Evolutionary conservation across 768 basidiomycete genomes (phyloP).

Genomic region (Leccinellum rugosiceps): DNA sequence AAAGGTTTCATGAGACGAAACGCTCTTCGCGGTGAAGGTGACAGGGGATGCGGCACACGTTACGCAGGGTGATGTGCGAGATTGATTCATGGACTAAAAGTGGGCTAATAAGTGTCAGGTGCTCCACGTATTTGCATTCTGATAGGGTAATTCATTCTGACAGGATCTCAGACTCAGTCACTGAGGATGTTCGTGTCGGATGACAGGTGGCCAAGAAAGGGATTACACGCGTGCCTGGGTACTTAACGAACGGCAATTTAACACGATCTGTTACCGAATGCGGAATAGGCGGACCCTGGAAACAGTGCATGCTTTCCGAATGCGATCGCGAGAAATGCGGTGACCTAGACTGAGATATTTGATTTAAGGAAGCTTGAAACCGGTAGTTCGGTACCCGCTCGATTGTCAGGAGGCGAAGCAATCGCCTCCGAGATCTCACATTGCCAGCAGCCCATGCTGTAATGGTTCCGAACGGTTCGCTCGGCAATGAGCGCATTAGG

Average conservation of each 20-base stretch:
- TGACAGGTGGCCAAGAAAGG: constrained; percentile 17
- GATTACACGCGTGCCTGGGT: constrained; percentile 21
- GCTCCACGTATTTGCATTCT: constrained; percentile 25
- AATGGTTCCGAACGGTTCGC: constrained; percentile 28
- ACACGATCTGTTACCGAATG: constrained; percentile 23
- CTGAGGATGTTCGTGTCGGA: constrained; percentile 1
- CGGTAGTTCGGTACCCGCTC: constrained; percentile 29
- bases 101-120: constrained; percentile 17
- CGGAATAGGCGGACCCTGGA: constrained; percentile 33
- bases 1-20: constrained; percentile 12
- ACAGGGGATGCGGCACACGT: constrained; percentile 14
- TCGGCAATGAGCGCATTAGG: constrained; percentile 27
- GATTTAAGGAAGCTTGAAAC: constrained; percentile 28
- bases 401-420: constrained; percentile 31
- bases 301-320: constrained; percentile 21
- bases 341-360: constrained; percentile 27
- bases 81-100: constrained; percentile 15
- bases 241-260: constrained; percentile 24
- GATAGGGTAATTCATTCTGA: constrained; percentile 25
- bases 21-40: constrained; percentile 4
- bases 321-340: constrained; percentile 26
- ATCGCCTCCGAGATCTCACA: constrained; percentile 35
- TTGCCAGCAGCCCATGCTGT: constrained; percentile 28
- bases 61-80: constrained; percentile 18
- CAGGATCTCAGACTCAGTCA: constrained; percentile 2